These are phyloP conservation scores for Sarocladium strictum DNA, from an alignment of 2,329 filamentous ascomycete species.

Conservation along the genomic window DNA sequence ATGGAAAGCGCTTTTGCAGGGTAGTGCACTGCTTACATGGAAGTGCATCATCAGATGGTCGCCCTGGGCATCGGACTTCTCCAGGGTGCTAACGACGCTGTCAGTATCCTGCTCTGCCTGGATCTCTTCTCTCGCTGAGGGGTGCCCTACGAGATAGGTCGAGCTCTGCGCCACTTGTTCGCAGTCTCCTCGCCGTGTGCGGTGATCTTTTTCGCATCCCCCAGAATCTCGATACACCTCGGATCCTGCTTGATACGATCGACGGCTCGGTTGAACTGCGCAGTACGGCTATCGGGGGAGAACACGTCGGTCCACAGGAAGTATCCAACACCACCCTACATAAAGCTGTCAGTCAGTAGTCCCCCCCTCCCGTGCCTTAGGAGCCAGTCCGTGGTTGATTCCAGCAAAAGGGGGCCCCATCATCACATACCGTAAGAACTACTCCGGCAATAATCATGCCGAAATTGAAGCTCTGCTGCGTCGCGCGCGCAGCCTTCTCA, in stretches of 20 bases:
- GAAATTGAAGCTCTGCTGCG: slow-evolving; percentile 88
- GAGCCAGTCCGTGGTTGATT: too few relatives aligned
- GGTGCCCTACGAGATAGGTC: slow-evolving; percentile 49
- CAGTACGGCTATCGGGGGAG: slow-evolving; percentile 76
- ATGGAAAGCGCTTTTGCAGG: not conserved
- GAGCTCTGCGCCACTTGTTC: slow-evolving; percentile 71
- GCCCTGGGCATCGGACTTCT: slow-evolving; percentile 66
- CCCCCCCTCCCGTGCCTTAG: too few relatives aligned
- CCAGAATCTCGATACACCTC: slow-evolving; percentile 63
- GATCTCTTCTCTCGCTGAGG: not conserved
- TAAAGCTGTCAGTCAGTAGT: not conserved
- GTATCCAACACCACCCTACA: slow-evolving; percentile 68
- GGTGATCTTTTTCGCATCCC: slow-evolving; percentile 63
- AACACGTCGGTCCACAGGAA: slow-evolving; percentile 80
- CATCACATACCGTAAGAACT: slow-evolving; percentile 60
- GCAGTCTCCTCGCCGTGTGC: slow-evolving; percentile 76
- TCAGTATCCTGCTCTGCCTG: not conserved
- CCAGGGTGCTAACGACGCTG: slow-evolving; percentile 48
- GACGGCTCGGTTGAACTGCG: slow-evolving; percentile 83
- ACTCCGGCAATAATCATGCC: slow-evolving; percentile 69
- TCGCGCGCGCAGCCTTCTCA: slow-evolving; percentile 80
- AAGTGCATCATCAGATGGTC: slow-evolving; percentile 84
- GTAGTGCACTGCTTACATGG: slow-evolving; percentile 51
- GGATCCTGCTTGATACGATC: slow-evolving; percentile 69
- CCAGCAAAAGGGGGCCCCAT: not conserved